Base-by-base conservation (phyloP, 768 basidiomycete species). In the Clavulina sp. region DNA sequence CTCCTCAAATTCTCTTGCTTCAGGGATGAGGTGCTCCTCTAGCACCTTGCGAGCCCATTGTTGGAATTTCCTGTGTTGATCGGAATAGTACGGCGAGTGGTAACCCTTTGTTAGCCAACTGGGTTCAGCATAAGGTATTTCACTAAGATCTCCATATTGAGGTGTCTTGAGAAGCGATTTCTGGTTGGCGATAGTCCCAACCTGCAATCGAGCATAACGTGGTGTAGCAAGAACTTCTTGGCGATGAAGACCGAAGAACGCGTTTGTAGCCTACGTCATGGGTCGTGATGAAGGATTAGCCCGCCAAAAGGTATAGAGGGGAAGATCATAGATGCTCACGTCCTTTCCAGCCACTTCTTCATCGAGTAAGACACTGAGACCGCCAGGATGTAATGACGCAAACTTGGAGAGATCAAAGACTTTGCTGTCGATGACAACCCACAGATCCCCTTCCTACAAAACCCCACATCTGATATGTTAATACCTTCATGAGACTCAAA, bases 121-220 rank as follows among this genome's bases (percentile, higher is more conserved):
- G 5, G 88, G 81, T 59, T 92, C 88, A 1, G 78, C 86, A 59
- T 89, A 92, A 0, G 88, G 88, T 0, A 91, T 78, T 54, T 70
- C 66, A 4, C 83, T 86, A 34, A 80, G 61, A n/a, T 73, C 74
- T 30, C 82, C 86, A 0, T 75, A 69, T 0, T 65, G 68, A 3
- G 70, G 70, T 21, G 73, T 63, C 59, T 71, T 72, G 60, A 86
- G 71, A 33, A 65, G 57, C 49, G 77, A 72, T 47, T 73, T 66
- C 61, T 82, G 69, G 16, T 77, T 81, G 16, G 65, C 61, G 52
- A 84, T 66, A 41, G 64, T 71, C 32, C 82, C 81, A 49, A 84
- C 75, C 56, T 80, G 77, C 30, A 84, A 70, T 18, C 82, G 76
- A 2, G 73, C 69, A 54, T 81, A 84, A 58, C 82, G 81, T 0